These are phyloP conservation scores for Alternaria tenuissima DNA, from an alignment of 2,329 filamentous ascomycete genomes.

Conservation along the genomic window DNA sequence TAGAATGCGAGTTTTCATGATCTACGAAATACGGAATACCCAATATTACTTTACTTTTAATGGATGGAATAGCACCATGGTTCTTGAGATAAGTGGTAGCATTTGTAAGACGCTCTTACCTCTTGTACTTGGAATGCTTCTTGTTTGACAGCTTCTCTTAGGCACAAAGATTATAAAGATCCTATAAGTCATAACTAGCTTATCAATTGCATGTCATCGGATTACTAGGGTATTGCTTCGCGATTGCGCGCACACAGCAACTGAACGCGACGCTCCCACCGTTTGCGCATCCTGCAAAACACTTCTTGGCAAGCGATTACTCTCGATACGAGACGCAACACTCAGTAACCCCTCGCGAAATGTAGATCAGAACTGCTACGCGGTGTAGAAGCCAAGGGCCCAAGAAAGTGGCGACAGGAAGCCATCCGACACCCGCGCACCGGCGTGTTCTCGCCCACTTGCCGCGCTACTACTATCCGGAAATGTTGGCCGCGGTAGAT, in stretches of 20 bases:
- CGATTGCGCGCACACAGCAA: no score
- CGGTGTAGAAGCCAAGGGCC: not conserved
- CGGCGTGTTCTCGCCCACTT: not conserved
- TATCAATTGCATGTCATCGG: no score
- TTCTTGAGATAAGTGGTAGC: no score
- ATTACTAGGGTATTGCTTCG: no score
- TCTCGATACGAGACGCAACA: not conserved
- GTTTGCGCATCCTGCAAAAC: no score
- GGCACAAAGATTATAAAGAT: no score
- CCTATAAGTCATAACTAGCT: accelerated
- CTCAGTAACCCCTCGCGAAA: not conserved
- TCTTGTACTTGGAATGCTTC: no score
- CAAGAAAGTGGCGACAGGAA: not conserved
- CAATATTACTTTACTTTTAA: not conserved
- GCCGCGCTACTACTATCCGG: not conserved
- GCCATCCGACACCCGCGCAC: not conserved
- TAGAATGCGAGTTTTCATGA: not conserved
- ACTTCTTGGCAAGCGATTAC: not conserved
- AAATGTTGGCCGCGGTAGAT: not conserved
- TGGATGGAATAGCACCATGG: not conserved
- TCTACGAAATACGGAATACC: not conserved
- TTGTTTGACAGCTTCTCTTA: no score
- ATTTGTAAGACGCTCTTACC: no score
- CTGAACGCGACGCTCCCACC: no score
- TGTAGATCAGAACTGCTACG: not conserved